Evolutionary conservation across 306 rosid genomes (phyloP).

Genomic region (Oemleria cerasiformis): DNA sequence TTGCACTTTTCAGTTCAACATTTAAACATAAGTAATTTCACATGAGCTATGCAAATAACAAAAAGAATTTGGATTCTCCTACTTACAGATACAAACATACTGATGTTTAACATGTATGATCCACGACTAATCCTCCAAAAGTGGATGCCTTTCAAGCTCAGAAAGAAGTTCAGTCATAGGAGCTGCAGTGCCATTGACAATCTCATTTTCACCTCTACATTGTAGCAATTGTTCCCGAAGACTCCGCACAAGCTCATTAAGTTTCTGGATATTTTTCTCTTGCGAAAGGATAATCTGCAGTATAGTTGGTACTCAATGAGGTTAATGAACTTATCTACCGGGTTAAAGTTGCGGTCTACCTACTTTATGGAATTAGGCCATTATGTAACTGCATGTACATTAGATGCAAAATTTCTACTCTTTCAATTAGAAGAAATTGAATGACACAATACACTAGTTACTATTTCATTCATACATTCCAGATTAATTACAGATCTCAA

Average conservation of each 20-base stretch:
- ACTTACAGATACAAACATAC: constrained; percentile 27
- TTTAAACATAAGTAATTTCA: constrained; percentile 5
- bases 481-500: neutral
- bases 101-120: constrained; percentile 10
- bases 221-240: constrained; percentile 44
- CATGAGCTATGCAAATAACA: constrained; percentile 12
- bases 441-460: neutral
- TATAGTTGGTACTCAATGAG: neutral
- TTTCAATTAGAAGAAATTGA: neutral
- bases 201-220: constrained; percentile 43
- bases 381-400: neutral
- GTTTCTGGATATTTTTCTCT: constrained; percentile 55
- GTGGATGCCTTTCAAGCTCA: constrained; percentile 42
- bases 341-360: neutral
- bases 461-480: neutral
- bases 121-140: constrained; percentile 44
- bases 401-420: neutral
- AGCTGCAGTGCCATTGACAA: constrained; percentile 32
- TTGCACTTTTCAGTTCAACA: constrained; percentile 5
- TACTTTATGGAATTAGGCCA: neutral
- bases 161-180: constrained; percentile 45
- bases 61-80: constrained; percentile 22
- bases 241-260: constrained; percentile 48
- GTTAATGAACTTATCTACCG: neutral
- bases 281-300: constrained; percentile 66